These are phyloP conservation scores for Xylaria sp. DNA, from an alignment of 2,329 filamentous ascomycete genomes.

Conservation along the genomic window DNA sequence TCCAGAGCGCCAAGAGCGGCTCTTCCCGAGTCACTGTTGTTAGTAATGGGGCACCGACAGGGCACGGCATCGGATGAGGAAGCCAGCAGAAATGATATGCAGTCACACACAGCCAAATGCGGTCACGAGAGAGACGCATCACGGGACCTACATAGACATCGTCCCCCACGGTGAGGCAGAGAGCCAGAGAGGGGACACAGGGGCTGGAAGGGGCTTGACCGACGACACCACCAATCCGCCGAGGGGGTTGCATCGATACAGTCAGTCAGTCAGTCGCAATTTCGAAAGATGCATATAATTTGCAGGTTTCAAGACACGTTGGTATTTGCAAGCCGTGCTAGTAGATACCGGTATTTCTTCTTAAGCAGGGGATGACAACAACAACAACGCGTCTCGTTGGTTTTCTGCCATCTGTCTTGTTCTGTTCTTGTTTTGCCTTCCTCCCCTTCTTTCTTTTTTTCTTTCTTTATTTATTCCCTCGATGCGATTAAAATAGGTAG, in stretches of 20 bases:
- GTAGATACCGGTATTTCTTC: neutral
- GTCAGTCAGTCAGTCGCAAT: conserved; percentile 36
- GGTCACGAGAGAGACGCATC: conserved; percentile 47
- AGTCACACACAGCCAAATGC: conserved; percentile 47
- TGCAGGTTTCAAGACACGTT: conserved; percentile 36
- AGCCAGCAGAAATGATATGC: conserved; percentile 38
- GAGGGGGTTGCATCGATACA: conserved; percentile 35
- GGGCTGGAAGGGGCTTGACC: conserved; percentile 28
- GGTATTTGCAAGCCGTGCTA: conserved; percentile 23
- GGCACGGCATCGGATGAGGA: conserved; percentile 18
- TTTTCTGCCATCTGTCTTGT: neutral
- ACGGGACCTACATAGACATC: conserved; percentile 33
- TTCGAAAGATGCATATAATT: conserved; percentile 26
- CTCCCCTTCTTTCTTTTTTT: neutral
- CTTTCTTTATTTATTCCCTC: neutral
- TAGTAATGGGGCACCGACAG: neutral
- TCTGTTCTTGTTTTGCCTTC: neutral
- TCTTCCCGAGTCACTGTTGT: conserved; percentile 40
- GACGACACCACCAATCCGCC: conserved; percentile 32
- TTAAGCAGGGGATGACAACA: conserved; percentile 5
- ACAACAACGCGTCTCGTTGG: conserved; percentile 6
- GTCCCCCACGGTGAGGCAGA: conserved; percentile 35
- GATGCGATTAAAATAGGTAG: conserved; percentile 10
- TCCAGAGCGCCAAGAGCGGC: conserved; percentile 41
- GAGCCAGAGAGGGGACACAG: conserved; percentile 19